These are phyloP conservation scores for Bryum argenteum DNA, from an alignment of 225 moss, liverwort and hornwort species.

Conservation along the genomic window DNA sequence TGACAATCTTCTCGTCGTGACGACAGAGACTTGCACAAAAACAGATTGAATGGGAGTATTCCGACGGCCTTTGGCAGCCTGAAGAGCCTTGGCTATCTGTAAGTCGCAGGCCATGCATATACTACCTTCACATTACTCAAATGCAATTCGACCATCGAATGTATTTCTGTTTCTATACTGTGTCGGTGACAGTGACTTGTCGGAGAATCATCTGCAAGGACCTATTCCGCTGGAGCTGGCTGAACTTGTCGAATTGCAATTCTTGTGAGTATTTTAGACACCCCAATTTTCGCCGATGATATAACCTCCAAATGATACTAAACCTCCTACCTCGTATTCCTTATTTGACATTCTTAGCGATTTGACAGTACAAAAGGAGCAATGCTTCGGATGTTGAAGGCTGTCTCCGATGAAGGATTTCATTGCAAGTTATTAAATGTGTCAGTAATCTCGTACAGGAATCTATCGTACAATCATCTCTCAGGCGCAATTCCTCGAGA, in stretches of 20 bases:
- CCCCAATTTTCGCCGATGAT: not conserved
- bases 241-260: slow-evolving; percentile 66
- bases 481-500: slow-evolving; percentile 66
- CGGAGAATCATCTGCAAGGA: slow-evolving; percentile 62
- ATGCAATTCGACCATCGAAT: no score
- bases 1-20: slow-evolving; percentile 12
- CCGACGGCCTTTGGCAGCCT: slow-evolving; percentile 70
- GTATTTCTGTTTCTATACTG: not conserved
- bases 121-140: not conserved
- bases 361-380: no score
- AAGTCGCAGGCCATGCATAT: slow-evolving; percentile 37
- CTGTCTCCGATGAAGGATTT: not conserved
- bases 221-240: slow-evolving; percentile 71
- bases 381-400: not conserved
- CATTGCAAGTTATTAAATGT: not conserved
- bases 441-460: slow-evolving; percentile 29
- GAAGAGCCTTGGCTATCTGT: slow-evolving; percentile 65
- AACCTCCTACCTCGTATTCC: no score
- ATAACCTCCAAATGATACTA: no score
- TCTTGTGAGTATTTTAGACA: slow-evolving; percentile 41
- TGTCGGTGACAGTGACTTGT: slow-evolving; percentile 56
- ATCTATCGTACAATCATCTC: slow-evolving; percentile 84
- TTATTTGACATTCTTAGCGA: no score
- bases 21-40: slow-evolving; percentile 55
- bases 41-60: slow-evolving; percentile 66